These are phyloP conservation scores for Trichoderma pleuroti DNA, from an alignment of 2,329 filamentous ascomycete genomes.

Conservation along the genomic window DNA sequence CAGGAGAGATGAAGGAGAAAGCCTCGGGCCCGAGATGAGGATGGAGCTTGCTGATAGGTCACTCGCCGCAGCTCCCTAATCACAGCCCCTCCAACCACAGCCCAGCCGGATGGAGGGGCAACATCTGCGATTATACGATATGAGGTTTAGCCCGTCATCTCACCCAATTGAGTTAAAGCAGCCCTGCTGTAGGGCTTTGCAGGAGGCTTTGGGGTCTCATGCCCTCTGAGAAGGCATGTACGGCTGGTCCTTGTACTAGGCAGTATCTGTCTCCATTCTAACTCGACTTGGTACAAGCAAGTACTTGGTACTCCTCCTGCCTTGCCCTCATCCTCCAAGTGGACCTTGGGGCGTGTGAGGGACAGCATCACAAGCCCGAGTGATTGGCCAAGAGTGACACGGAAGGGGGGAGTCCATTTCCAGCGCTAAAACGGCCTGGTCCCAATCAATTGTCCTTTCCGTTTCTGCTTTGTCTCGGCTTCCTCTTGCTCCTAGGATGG, in stretches of 20 bases:
- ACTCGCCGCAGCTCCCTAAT: background rate
- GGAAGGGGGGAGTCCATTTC: background rate
- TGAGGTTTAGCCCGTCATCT: background rate
- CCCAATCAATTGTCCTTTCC: background rate
- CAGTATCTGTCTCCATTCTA: background rate
- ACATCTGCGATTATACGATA: background rate
- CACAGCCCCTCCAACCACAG: background rate
- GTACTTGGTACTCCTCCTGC: background rate
- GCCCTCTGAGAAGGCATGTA: background rate
- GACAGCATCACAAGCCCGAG: background rate
- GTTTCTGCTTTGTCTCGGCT: background rate
- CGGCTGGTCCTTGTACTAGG: background rate
- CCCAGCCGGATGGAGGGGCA: slow-evolving; percentile 2
- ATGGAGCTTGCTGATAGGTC: slow-evolving; percentile 2
- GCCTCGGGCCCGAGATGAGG: slow-evolving; percentile 8
- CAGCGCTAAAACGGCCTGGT: background rate
- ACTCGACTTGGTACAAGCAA: background rate
- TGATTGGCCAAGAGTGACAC: background rate
- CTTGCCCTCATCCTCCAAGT: background rate
- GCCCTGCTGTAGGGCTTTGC: slow-evolving; percentile 16
- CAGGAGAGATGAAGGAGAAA: slow-evolving; percentile 1
- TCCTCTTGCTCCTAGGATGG: background rate
- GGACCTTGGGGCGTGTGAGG: slow-evolving; percentile 10
- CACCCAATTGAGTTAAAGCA: slow-evolving; percentile 13
- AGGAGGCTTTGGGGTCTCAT: background rate